Percentiles rank a stretch among this genome's conserved stretches.
These are phyloP conservation scores for Cytospora schulzeri DNA, from an alignment of 2,329 filamentous ascomycete species.

Conservation along the genomic window DNA sequence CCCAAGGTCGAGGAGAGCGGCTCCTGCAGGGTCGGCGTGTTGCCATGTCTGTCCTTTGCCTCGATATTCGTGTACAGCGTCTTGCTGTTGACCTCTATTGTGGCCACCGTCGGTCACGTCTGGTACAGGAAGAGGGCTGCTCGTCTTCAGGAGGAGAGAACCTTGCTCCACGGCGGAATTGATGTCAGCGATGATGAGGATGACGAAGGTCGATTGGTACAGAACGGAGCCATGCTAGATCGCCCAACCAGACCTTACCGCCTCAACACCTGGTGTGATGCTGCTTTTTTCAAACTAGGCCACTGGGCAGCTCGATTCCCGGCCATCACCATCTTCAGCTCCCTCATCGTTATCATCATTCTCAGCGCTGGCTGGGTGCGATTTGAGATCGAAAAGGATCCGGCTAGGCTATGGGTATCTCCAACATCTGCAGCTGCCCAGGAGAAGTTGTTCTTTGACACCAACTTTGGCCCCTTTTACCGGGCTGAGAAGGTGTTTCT, in stretches of 20 bases:
- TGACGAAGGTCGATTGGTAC: constrained; percentile 83
- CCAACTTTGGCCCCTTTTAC: constrained; percentile 93
- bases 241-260: constrained; percentile 77
- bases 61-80: constrained; percentile 85
- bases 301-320: constrained; percentile 82
- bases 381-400: constrained; percentile 88
- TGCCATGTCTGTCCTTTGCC: constrained; percentile 93
- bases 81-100: constrained; percentile 67
- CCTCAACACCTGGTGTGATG: constrained; percentile 81
- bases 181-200: constrained; percentile 86
- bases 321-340: constrained; percentile 75
- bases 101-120: constrained; percentile 71
- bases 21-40: constrained; percentile 77
- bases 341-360: constrained; percentile 73
- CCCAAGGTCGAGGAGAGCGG: constrained; percentile 71
- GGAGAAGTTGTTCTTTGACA: constrained; percentile 92
- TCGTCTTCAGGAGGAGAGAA: constrained; percentile 78
- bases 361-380: constrained; percentile 86
- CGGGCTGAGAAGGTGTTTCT: constrained; percentile 91
- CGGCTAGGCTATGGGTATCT: constrained; percentile 94
- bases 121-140: constrained; percentile 73
- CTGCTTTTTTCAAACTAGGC: constrained; percentile 77
- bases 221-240: constrained; percentile 76
- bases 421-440: constrained; percentile 86
- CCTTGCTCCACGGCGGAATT: constrained; percentile 66